A percentile compares a stretch with the other conserved stretches of the same genome.
These are phyloP conservation scores for Uronychia binucleata DNA, from an alignment of 73 alveolate species.

Conservation along the genomic window DNA sequence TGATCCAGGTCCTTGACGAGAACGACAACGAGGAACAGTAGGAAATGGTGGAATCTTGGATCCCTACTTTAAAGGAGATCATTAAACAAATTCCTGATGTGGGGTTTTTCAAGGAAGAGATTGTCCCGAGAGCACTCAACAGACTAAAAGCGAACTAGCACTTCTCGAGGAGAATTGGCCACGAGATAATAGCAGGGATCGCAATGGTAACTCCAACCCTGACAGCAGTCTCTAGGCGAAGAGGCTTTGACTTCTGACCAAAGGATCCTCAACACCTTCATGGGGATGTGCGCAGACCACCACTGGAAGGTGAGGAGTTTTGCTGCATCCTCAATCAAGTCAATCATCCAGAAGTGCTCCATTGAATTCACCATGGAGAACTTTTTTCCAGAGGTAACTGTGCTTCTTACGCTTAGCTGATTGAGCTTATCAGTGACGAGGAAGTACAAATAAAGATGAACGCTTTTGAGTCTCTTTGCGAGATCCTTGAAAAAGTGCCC, in stretches of 20 bases:
- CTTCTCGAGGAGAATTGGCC: background rate
- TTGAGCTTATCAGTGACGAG: background rate
- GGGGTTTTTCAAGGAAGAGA: background rate
- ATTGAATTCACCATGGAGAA: background rate
- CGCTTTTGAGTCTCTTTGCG: background rate
- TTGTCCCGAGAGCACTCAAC: background rate
- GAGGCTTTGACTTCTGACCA: background rate
- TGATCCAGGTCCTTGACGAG: background rate
- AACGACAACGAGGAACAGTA: background rate
- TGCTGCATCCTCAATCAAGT: background rate
- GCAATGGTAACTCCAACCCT: background rate
- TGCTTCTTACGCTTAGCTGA: background rate
- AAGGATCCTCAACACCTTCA: background rate
- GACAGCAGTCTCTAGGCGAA: no score
- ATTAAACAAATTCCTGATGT: background rate
- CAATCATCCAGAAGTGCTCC: background rate
- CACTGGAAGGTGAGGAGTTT: background rate
- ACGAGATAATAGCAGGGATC: background rate
- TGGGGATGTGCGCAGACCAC: background rate
- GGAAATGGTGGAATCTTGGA: background rate
- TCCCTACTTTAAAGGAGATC: background rate
- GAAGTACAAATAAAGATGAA: background rate
- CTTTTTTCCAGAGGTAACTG: background rate
- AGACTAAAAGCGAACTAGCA: background rate
- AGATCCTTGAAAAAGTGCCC: background rate